Evolutionary conservation across 768 basidiomycete genomes (phyloP).

Genomic region (Scleroderma bovista): DNA sequence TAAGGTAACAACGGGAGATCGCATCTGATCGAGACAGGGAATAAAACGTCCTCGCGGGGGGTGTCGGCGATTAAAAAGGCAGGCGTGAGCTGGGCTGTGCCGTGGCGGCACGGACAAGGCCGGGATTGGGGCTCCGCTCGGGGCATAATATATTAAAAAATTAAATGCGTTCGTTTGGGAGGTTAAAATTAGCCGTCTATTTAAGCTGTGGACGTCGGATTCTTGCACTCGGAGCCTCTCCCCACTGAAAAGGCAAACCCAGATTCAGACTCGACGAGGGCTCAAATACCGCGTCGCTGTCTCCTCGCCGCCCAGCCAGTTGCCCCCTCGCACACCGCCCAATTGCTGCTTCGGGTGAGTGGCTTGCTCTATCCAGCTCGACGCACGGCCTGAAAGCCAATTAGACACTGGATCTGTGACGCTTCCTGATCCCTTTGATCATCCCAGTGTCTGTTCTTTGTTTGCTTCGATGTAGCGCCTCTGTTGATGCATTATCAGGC

Average conservation of each 20-base stretch:
- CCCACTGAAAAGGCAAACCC: no score
- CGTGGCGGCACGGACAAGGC: slow-evolving; percentile 19
- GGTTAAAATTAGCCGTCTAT: no score
- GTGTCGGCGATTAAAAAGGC: slow-evolving; percentile 29
- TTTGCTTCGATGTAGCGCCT: slow-evolving; percentile 29
- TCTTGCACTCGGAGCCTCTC: no score
- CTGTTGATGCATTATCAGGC: slow-evolving; percentile 36
- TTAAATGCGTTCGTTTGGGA: no score
- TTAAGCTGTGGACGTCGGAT: no score
- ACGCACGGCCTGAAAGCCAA: slow-evolving; percentile 3
- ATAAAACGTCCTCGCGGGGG: slow-evolving; percentile 6
- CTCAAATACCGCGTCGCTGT: no score
- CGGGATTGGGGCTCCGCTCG: slow-evolving; percentile 23
- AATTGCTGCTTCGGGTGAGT: slow-evolving; percentile 30
- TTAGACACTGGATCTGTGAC: slow-evolving; percentile 29
- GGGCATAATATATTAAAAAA: slow-evolving; percentile 6
- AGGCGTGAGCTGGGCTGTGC: slow-evolving; percentile 20
- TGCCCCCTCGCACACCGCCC: slow-evolving; percentile 21
- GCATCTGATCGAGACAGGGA: neutral
- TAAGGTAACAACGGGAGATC: neutral
- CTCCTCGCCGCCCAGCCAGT: no score
- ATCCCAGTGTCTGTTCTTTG: slow-evolving; percentile 32
- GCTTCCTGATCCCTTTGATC: slow-evolving; percentile 29
- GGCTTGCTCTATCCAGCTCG: slow-evolving; percentile 16
- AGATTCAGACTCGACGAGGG: no score